Percentiles rank a stretch among this genome's conserved stretches.
These are phyloP conservation scores for Serendipita sp. DNA, from an alignment of 1,284 basidiomycete species.

Conservation along the genomic window DNA sequence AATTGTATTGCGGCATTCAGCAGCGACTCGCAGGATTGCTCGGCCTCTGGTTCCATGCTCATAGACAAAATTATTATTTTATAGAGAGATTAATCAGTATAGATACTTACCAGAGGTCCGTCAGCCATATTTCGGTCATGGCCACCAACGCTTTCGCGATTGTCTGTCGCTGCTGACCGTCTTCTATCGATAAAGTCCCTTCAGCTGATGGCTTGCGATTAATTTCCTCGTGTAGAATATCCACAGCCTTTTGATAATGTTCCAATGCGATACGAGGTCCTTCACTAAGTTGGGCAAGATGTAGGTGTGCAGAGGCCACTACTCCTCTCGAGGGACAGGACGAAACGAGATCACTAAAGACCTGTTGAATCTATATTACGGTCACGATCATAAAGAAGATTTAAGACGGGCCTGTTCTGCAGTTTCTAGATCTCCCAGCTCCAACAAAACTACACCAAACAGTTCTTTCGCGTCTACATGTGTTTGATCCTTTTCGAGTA, in stretches of 20 bases:
- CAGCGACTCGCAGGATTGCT: constrained; percentile 67
- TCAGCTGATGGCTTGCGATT: constrained; percentile 46
- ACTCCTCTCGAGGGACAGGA: constrained; percentile 25
- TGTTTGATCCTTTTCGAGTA: constrained; percentile 49
- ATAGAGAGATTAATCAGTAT: constrained; percentile 6
- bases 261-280: constrained; percentile 65
- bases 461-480: constrained; percentile 69
- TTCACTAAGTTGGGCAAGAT: constrained; percentile 75
- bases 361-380: constrained; percentile 27
- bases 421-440: constrained; percentile 60
- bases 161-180: constrained; percentile 54
- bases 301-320: constrained; percentile 76
- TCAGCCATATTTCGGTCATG: constrained; percentile 96
- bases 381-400: constrained; percentile 4
- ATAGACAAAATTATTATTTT: not conserved
- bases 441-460: constrained; percentile 61
- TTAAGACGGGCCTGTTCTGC: constrained; percentile 48
- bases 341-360: constrained; percentile 48
- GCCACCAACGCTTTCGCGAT: constrained; percentile 76
- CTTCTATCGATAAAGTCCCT: constrained; percentile 24
- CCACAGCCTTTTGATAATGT: constrained; percentile 71
- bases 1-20: constrained; percentile 59
- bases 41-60: constrained; percentile 70
- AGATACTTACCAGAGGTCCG: constrained; percentile 73
- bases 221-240: constrained; percentile 52